A percentile compares a stretch with the other conserved stretches of the same genome.
These are phyloP conservation scores for Tuber microsphaerosporum DNA, from an alignment of 495 filamentous ascomycete species.

Conservation along the genomic window DNA sequence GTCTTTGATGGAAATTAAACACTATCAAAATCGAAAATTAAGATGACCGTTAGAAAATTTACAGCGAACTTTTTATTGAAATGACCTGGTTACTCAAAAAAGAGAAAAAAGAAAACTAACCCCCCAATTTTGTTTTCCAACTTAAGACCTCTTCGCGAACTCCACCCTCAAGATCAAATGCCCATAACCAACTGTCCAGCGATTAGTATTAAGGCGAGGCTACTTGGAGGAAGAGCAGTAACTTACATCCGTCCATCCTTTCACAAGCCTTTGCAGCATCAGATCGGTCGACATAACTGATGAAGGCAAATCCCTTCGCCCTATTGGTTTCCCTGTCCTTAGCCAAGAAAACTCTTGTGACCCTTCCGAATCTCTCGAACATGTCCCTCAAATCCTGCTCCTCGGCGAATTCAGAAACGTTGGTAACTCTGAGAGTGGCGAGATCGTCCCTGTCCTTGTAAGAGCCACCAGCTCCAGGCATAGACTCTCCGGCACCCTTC, in stretches of 20 bases:
- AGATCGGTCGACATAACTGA: slow-evolving; percentile 80
- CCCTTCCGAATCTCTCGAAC: slow-evolving; percentile 93
- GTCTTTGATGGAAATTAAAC: background rate
- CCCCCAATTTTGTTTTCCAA: background rate
- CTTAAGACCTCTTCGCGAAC: slow-evolving; percentile 71
- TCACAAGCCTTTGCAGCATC: slow-evolving; percentile 88
- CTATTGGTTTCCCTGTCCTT: slow-evolving; percentile 91
- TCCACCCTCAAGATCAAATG: slow-evolving; percentile 86
- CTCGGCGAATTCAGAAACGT: slow-evolving; percentile 96
- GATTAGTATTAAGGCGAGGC: slow-evolving; percentile 31
- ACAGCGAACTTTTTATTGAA: background rate
- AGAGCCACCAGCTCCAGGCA: slow-evolving; percentile 78
- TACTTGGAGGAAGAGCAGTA: background rate
- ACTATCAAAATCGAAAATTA: background rate
- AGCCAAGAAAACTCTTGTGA: slow-evolving; percentile 89
- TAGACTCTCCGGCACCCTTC: slow-evolving; percentile 66
- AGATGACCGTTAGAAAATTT: background rate
- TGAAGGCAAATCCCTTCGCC: slow-evolving; percentile 97
- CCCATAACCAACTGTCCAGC: slow-evolving; percentile 64
- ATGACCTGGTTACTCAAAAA: background rate
- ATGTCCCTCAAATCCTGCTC: slow-evolving; percentile 90
- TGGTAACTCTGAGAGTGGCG: slow-evolving; percentile 91
- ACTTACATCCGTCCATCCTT: slow-evolving; percentile 93
- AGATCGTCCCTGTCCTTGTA: slow-evolving; percentile 89
- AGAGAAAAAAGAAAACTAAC: background rate